Base-by-base conservation (phyloP, 1,139 yeast species). In the Zygoascus meyerae region DNA sequence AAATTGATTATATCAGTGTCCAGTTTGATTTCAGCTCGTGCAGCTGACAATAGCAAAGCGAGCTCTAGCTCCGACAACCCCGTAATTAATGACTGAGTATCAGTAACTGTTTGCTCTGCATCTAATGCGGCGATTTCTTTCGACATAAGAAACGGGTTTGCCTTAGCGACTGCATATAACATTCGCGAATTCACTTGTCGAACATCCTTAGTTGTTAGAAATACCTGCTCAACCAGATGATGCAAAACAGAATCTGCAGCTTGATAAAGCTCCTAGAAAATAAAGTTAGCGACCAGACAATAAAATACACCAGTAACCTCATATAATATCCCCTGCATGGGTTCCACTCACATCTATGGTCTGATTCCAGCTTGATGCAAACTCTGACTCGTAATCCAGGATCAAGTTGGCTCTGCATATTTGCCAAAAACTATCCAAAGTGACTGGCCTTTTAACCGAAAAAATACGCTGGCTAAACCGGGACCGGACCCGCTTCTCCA, bases 401-500 rank as follows among this genome's bases (percentile, higher is more conserved):
- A 48, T 44, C 10, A 69, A 55, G 33, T 58, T 59, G 12, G 58
- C 48, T 49, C 59, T 37, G 53, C 66, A 52, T 69, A 64, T 55
- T 49, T 60, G 35, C 66, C 64, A 51, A 58, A 68, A 57, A 55
- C 61, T 40, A 44, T 57, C 64, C 67, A 71, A 46, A 47, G 66
- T 49, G 41, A 53, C 42, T 42, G 83, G 71, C 46, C 80, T 81
- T 37, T 75, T 75, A 39, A 87, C 70, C 32, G 77, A 73, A 31
- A 86, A 73, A 1, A 85, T 68, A 45, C 95, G 69, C 61, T 90
- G 97, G 31, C 95, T 82, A 64, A 90, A 92, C 52, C 99, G 71
- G 49, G 95, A 83, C 55, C 89, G 77, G 0, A 94, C 97, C 56
- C 99, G 75, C 60, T 90, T 92, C 61, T 94, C 99, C 47, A 92